Conservation (phyloP, 1,284 basidiomycete species). For the Sanguinoderma infundibulare region DNA sequence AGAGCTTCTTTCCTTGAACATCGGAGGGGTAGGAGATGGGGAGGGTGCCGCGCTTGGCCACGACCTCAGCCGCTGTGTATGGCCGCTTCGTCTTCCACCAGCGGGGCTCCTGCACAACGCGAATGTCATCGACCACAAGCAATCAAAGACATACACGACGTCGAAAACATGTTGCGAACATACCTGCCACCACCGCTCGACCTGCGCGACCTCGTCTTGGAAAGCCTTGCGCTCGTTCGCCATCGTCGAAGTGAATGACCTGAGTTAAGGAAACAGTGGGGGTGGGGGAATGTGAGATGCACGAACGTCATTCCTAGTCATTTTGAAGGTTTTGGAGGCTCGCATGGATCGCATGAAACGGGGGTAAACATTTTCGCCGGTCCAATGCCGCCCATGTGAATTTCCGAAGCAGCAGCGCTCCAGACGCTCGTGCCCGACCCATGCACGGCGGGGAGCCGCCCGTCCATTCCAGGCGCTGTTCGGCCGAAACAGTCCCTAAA, state of each 20-base stretch:
- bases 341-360: conserved; percentile 22
- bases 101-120: conserved; percentile 69
- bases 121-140: conserved; percentile 4
- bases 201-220: conserved; percentile 47
- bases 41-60: conserved; percentile 92
- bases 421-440: no score
- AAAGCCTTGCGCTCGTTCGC: conserved; percentile 51
- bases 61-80: conserved; percentile 93
- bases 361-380: no score
- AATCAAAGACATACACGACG: background rate
- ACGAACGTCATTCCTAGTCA: conserved; percentile 13
- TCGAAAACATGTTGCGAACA: conserved; percentile 25
- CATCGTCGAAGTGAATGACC: conserved; percentile 39
- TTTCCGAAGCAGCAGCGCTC: conserved; percentile 12
- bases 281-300: conserved; percentile 13
- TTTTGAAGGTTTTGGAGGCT: conserved; percentile 20
- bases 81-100: conserved; percentile 87
- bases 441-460: conserved; percentile 21
- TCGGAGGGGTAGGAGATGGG: conserved; percentile 88
- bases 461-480: conserved; percentile 13
- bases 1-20: conserved; percentile 88
- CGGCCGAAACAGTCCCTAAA: conserved; percentile 23
- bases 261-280: background rate
- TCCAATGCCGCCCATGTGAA: conserved; percentile 23
- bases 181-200: conserved; percentile 91